phyloP scores from a whole-genome alignment of 1,284 basidiomycete genomes.

The Rugiboletus extremiorientalis region DNA sequence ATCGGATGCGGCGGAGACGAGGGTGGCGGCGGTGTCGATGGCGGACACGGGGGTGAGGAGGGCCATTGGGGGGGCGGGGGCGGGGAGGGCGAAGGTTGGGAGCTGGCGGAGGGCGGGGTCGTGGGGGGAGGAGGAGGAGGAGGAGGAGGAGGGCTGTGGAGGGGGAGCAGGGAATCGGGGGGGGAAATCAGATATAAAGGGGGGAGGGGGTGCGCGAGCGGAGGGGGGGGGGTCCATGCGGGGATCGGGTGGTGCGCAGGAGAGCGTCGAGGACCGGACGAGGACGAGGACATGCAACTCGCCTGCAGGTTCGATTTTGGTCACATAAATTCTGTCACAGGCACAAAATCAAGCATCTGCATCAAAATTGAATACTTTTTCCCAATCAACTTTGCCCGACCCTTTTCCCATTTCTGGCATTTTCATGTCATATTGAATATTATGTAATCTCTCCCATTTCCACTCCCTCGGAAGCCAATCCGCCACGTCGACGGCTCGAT shows the following conservation, averaged over 20 bases:
- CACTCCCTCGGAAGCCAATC: not conserved
- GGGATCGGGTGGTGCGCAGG: not conserved
- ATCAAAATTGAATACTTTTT: slow-evolving; percentile 34
- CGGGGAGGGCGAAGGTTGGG: no score
- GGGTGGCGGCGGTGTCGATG: slow-evolving; percentile 34
- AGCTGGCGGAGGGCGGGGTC: slow-evolving; percentile 25
- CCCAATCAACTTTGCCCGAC: slow-evolving; percentile 27
- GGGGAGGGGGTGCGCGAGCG: slow-evolving; percentile 20
- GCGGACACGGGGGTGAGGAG: slow-evolving; percentile 36
- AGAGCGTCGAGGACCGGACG: not conserved
- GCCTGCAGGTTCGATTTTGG: slow-evolving; percentile 18
- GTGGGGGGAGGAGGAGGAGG: slow-evolving; percentile 12
- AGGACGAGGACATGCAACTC: slow-evolving; percentile 25
- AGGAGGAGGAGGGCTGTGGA: slow-evolving; percentile 22
- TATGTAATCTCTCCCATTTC: slow-evolving; percentile 20
- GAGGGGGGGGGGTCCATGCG: not conserved
- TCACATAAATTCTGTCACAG: slow-evolving; percentile 40
- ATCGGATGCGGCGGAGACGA: slow-evolving; percentile 23
- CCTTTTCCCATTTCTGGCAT: slow-evolving; percentile 5
- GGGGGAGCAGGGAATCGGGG: slow-evolving; percentile 24
- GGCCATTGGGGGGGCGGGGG: slow-evolving; percentile 9
- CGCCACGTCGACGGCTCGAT: not conserved
- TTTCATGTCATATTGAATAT: slow-evolving; percentile 25
- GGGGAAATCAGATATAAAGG: slow-evolving; percentile 42
- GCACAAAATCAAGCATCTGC: slow-evolving; percentile 29